phyloP scores from a whole-genome alignment of 805 yeast species.

The Starmera pachycereana region DNA sequence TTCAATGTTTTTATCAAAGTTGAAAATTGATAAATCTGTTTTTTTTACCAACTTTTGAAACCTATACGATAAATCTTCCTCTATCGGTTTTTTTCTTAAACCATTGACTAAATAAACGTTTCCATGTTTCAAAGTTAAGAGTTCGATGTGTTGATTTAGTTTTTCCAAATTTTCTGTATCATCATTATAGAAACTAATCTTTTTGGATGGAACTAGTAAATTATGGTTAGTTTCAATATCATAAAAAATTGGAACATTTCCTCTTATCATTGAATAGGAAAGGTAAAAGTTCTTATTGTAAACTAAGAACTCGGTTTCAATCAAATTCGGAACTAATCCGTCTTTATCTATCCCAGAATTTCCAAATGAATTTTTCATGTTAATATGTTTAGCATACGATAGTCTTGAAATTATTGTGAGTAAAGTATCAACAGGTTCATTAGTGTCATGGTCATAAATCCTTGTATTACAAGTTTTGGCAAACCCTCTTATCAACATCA shows the following conservation, averaged over 20 bases:
- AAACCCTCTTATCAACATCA: conserved; percentile 85
- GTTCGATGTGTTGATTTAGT: conserved; percentile 79
- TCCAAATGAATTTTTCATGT: conserved; percentile 64
- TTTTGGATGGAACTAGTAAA: conserved; percentile 62
- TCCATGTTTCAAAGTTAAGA: conserved; percentile 66
- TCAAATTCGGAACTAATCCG: conserved; percentile 86
- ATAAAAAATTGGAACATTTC: conserved; percentile 92
- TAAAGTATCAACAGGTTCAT: conserved; percentile 17
- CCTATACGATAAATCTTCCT: conserved; percentile 53
- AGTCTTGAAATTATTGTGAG: conserved; percentile 82
- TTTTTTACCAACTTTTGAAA: conserved; percentile 44
- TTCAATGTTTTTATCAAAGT: conserved; percentile 27
- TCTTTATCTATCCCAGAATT: conserved; percentile 86
- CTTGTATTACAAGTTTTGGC: conserved; percentile 52
- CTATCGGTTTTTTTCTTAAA: conserved; percentile 59
- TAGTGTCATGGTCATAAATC: conserved; percentile 9
- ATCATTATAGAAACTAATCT: conserved; percentile 69
- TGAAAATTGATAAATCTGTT: conserved; percentile 22
- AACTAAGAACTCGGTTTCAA: conserved; percentile 79
- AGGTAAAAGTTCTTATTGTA: conserved; percentile 40
- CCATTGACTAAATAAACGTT: conserved; percentile 75
- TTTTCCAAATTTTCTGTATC: conserved; percentile 27
- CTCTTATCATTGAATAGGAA: conserved; percentile 78
- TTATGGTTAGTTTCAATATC: conserved; percentile 57
- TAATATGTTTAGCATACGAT: conserved; percentile 66